These are phyloP conservation scores for Pyrenopolyporus hunteri DNA, from an alignment of 495 filamentous ascomycete species.

Conservation along the genomic window DNA sequence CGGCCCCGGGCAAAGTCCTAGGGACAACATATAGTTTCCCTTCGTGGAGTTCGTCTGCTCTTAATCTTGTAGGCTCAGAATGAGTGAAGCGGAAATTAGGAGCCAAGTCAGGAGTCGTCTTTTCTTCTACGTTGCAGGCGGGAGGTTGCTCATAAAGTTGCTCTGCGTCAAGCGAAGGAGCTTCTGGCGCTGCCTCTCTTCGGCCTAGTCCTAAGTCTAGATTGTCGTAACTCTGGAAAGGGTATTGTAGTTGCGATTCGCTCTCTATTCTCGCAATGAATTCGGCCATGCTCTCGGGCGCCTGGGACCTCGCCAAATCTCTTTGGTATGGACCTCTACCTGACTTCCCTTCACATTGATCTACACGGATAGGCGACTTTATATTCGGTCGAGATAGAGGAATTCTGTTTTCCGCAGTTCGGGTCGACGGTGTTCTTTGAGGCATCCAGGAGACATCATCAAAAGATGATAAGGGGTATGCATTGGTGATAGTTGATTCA, in stretches of 20 bases:
- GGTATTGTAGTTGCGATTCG: slow-evolving; percentile 29
- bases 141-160: not conserved
- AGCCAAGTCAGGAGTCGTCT: not conserved
- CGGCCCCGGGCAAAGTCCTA: not conserved
- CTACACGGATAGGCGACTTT: slow-evolving; percentile 27
- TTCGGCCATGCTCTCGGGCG: slow-evolving; percentile 43
- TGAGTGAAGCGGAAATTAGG: not conserved
- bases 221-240: not conserved
- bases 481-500: slow-evolving; percentile 1
- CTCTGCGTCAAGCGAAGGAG: not conserved
- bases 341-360: slow-evolving; percentile 17
- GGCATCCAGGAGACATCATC: slow-evolving; percentile 34
- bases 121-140: not conserved
- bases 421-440: slow-evolving; percentile 18
- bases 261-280: slow-evolving; percentile 50
- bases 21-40: not conserved
- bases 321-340: not conserved
- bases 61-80: not conserved
- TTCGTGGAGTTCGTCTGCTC: not conserved
- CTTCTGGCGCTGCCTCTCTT: not conserved
- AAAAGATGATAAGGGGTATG: slow-evolving; percentile 6
- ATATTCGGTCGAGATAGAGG: slow-evolving; percentile 16
- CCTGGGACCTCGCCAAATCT: not conserved
- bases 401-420: not conserved
- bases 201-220: not conserved